Evolutionary conservation across 768 basidiomycete species (phyloP).

Genomic region (Mycena albidolilacea): DNA sequence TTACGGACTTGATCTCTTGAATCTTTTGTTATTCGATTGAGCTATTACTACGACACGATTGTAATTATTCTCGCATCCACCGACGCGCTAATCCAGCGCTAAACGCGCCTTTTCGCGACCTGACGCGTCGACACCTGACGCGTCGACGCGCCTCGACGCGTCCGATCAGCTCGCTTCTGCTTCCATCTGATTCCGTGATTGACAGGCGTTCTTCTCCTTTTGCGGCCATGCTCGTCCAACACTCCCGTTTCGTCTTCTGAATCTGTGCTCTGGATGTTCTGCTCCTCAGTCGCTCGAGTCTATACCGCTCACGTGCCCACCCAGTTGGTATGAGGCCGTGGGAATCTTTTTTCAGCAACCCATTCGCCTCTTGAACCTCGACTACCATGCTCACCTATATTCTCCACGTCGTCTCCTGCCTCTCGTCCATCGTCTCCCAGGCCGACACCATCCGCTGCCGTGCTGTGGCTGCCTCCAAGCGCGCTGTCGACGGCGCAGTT

Average conservation of each 20-base stretch:
- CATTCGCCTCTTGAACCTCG: neutral
- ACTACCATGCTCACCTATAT: neutral
- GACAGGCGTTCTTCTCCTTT: slow-evolving; percentile 4
- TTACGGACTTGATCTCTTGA: too few relatives aligned
- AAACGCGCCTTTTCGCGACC: too few relatives aligned
- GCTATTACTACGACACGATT: too few relatives aligned
- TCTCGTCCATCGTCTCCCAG: neutral
- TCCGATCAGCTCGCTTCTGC: neutral
- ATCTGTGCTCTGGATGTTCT: neutral
- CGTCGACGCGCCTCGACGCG: too few relatives aligned
- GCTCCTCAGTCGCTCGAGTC: neutral
- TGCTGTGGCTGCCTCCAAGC: too few relatives aligned
- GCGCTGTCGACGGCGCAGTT: neutral
- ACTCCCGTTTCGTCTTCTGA: neutral
- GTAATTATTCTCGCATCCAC: too few relatives aligned
- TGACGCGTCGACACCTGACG: too few relatives aligned
- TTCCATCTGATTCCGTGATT: neutral
- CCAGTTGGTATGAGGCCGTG: neutral
- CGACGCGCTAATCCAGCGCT: too few relatives aligned
- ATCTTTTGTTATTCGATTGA: too few relatives aligned
- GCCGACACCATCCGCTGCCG: neutral
- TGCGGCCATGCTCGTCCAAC: slow-evolving; percentile 16
- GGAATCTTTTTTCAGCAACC: slow-evolving; percentile 11
- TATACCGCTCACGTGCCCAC: neutral
- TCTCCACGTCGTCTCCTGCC: neutral